Evolutionary conservation across 2,329 filamentous ascomycete genomes (phyloP), one percentile per base, ranked within the genome.

Genomic region (Aspergillus carbonarius): DNA sequence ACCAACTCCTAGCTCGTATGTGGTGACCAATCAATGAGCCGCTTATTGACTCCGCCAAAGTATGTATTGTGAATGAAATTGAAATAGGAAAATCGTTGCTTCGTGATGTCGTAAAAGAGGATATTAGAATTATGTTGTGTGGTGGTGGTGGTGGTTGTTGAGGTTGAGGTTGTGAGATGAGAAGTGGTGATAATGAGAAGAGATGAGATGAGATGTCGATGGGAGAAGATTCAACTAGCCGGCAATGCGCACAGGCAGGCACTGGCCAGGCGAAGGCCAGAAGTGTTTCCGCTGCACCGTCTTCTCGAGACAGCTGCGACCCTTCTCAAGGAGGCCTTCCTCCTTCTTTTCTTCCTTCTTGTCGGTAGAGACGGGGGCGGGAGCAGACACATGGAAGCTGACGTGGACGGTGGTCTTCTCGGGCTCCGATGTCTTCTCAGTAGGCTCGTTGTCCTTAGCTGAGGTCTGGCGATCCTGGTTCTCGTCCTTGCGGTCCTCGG

Each of bases 271-370:
- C 9, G 65, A 61, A 18, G 66, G 67, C 68, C 70, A 72, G 30
- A 70, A 64, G 55, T 68, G 58, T 37, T 68, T 69, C 37, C 57
- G 55, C 20, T 64, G 62, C 13, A 66, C 66, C 25, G 66, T 66
- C 54, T 68, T 65, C 51, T 72, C 70, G 13, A 71, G 63, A 59
- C 69, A 70, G 50, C 62, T 65, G 52, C 66, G 66, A 32, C 66
- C 66, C 34, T 70, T 69, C 30, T 69, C 68, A 12, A 71, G 55
- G n/a, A 71, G 62, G 15, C 59, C 58, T 27, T 64, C 57, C 42
- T 64, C 58, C 42, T 64, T 55, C 7, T 53, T 51, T 20, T 64
- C 57, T 6, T 47, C 52, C 20, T 60, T 58, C n/a, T 53, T 58
- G 1, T 60, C 58, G 8, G 47, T 13, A 40, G 55, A 46, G 15